Conservation (phyloP, 495 filamentous ascomycete genomes). For the Staphylotrichum tortipilum region DNA sequence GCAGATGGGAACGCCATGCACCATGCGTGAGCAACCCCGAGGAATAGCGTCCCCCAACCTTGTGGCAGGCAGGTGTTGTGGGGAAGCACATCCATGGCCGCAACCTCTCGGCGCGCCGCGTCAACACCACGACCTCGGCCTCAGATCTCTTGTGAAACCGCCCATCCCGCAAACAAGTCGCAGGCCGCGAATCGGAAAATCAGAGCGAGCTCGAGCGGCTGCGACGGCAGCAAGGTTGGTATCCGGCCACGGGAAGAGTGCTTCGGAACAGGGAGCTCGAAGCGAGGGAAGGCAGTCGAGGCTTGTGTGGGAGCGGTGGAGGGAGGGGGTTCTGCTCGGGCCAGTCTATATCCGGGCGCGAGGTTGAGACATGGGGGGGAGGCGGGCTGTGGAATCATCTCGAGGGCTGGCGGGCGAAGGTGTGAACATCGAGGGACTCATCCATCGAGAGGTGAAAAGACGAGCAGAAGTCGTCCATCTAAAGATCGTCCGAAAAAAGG, state of each 20-base stretch:
- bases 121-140: neutral
- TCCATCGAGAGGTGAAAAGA: slow-evolving; percentile 1
- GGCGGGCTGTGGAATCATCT: neutral
- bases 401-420: neutral
- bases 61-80: neutral
- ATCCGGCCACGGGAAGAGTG: no score
- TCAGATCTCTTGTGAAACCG: slow-evolving; percentile 1
- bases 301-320: no score
- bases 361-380: no score
- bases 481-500: neutral
- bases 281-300: neutral
- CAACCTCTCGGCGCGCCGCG: neutral
- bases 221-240: neutral
- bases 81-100: neutral
- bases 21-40: neutral
- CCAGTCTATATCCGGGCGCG: no score
- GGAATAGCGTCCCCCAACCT: neutral
- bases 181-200: neutral
- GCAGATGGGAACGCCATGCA: neutral
- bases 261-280: no score
- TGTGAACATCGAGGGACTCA: no score
- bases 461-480: neutral
- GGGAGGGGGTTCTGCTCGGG: no score
- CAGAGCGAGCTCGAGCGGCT: neutral
- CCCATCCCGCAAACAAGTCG: neutral